These are phyloP conservation scores for Lachancea kluyveri DNA, from an alignment of 805 yeast genomes.

Conservation along the genomic window DNA sequence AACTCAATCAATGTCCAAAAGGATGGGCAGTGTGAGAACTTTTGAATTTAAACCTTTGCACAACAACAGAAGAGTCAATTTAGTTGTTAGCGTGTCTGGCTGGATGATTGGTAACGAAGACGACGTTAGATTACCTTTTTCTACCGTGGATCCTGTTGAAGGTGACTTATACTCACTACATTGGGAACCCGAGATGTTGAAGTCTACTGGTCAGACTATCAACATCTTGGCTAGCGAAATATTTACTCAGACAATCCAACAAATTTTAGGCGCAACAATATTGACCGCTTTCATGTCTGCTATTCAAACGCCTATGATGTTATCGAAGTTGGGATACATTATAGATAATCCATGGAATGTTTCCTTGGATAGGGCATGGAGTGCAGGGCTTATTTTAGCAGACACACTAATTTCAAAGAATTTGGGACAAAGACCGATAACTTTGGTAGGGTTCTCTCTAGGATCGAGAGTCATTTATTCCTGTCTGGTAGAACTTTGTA, in stretches of 20 bases:
- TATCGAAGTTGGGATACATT: slow-evolving; percentile 81
- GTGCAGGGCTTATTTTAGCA: slow-evolving; percentile 86
- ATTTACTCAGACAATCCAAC: slow-evolving; percentile 87
- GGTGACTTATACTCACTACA: slow-evolving; percentile 88
- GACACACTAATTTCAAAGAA: slow-evolving; percentile 84
- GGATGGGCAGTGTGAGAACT: slow-evolving; percentile 89
- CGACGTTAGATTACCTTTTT: slow-evolving; percentile 93
- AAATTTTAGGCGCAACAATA: slow-evolving; percentile 86
- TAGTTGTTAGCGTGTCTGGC: slow-evolving; percentile 86
- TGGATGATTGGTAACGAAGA: slow-evolving; percentile 96
- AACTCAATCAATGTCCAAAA: slow-evolving; percentile 69
- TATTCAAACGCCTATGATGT: slow-evolving; percentile 84
- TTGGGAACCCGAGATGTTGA: slow-evolving; percentile 98
- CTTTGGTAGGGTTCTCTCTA: slow-evolving; percentile 86
- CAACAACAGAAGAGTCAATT: slow-evolving; percentile 80
- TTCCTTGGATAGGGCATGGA: slow-evolving; percentile 94
- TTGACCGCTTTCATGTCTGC: slow-evolving; percentile 89
- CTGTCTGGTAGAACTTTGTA: slow-evolving; percentile 80
- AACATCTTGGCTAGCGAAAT: slow-evolving; percentile 91
- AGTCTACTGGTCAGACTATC: slow-evolving; percentile 94
- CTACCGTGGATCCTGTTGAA: slow-evolving; percentile 96
- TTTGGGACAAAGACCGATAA: slow-evolving; percentile 86
- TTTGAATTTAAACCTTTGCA: slow-evolving; percentile 92
- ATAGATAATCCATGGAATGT: slow-evolving; percentile 98
- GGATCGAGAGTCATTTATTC: slow-evolving; percentile 92